Base-by-base conservation (phyloP, 352 stramenopile genomes). In the Globisporangium cylindrosporum region DNA sequence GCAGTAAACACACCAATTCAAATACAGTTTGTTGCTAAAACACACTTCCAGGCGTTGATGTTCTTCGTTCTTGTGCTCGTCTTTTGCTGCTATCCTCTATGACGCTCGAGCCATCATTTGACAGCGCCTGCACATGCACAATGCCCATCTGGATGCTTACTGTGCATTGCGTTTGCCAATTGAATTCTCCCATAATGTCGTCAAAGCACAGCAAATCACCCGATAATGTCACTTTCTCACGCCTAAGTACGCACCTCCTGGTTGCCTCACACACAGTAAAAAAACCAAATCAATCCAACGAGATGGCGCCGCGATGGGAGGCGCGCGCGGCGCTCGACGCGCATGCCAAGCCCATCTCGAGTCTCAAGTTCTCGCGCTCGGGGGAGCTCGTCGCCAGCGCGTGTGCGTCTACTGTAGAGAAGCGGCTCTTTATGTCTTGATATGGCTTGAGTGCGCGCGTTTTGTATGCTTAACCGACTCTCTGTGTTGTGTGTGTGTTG, bases 261-360 rank as follows among this genome's bases (percentile, higher is more conserved):
- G 5, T 9, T 49, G 15, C 22, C 18, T 18, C 53, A 20, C 14
- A 4, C 25, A 57, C 12, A 32, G 8, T 29, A 1, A 34, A 15
- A 58, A 59, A 22, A 41, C 8, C 32, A n/a, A 36, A 41, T n/a
- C 36, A 27, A 34, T 46, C 15, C 14, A 34, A 15, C 24, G 15
- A 15, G 38, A 62, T 62, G 56, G 32, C 56, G 8, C 12, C 27
- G 29, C 57, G 41, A 36, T 72, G 67, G 67, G 57, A 51, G 46
- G 15, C 14, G 48, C 62, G 62, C 15, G 43, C 32, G 6, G 34
- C 68, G 62, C 55, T 73, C 22, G 69, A 73, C 22, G 81, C 77
- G 36, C 88, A 96, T 70, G 64, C 71, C 12, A 91, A 91, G 64
- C 75, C 86, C 48, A 83, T 96, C 56, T 94, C 88, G 32, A 91